A percentile compares a stretch with the other conserved stretches of the same genome.
Evolutionary conservation across 176 grass and related monocot species (phyloP).

Genomic region (Olyra latifolia): DNA sequence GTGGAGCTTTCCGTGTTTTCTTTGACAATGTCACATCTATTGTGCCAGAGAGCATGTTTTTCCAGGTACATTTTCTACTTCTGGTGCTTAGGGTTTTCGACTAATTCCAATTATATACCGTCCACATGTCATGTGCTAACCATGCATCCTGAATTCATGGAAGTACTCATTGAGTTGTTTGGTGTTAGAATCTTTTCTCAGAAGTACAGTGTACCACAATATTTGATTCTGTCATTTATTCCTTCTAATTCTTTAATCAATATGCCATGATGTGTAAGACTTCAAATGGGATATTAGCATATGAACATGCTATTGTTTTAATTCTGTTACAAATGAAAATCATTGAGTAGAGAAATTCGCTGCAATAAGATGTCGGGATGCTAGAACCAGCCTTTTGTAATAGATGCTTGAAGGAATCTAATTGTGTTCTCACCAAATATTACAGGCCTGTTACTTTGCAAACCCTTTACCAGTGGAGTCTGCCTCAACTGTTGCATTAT

Average conservation of each 20-base stretch:
- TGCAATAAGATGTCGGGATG: not conserved
- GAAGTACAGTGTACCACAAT: not conserved
- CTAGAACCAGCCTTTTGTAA: not conserved
- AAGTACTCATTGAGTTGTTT: not conserved
- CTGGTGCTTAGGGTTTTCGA: not conserved
- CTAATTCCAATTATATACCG: not conserved
- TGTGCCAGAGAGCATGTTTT: slow-evolving; percentile 30
- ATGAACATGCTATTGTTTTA: not conserved
- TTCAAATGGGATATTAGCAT: not conserved
- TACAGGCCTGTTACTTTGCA: slow-evolving; percentile 71
- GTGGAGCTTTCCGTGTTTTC: slow-evolving; percentile 51
- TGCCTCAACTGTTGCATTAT: slow-evolving; percentile 39
- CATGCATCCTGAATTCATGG: not conserved
- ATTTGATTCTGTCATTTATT: not conserved
- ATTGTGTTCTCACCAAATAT: slow-evolving; percentile 14
- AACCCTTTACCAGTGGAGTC: slow-evolving; percentile 68
- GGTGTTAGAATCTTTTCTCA: not conserved
- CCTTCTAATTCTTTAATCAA: not conserved
- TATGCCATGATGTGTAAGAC: not conserved
- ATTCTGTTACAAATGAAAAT: slow-evolving; percentile 4
- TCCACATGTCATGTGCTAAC: slow-evolving; percentile 1
- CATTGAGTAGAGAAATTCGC: not conserved
- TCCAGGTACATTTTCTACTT: slow-evolving; percentile 52
- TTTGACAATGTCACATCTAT: slow-evolving; percentile 39
- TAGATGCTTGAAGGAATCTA: slow-evolving; percentile 14